A percentile compares a stretch with the other conserved stretches of the same genome.
Evolutionary conservation across 495 filamentous ascomycete genomes (phyloP).

Genomic region (Penicillium soppii): DNA sequence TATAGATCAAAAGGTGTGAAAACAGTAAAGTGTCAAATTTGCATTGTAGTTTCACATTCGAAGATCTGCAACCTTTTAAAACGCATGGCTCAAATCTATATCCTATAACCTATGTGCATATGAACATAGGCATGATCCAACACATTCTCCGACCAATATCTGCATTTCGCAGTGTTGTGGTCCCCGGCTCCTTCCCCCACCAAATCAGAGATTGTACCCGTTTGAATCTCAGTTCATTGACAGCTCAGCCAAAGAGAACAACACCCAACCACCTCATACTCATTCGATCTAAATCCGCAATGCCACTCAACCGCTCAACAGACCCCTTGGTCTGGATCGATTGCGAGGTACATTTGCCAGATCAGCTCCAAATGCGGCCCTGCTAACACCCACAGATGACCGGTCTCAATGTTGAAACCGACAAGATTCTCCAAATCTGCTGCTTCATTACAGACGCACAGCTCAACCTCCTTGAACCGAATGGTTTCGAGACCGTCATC

Average conservation of each 20-base stretch:
- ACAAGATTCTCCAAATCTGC: slow-evolving; percentile 88
- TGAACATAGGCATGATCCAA: slow-evolving; percentile 3
- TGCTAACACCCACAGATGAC: slow-evolving; percentile 72
- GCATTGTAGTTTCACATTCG: too few relatives aligned
- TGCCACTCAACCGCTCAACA: slow-evolving; percentile 48
- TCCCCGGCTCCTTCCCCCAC: slow-evolving; percentile 25
- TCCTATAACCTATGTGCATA: neutral
- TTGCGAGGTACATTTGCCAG: slow-evolving; percentile 68
- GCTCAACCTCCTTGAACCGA: slow-evolving; percentile 70
- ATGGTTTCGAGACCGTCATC: slow-evolving; percentile 78
- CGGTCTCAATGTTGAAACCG: slow-evolving; percentile 73
- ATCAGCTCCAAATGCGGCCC: neutral
- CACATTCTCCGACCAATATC: neutral
- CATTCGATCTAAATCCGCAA: slow-evolving; percentile 17
- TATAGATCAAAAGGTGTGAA: too few relatives aligned
- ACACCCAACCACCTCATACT: neutral
- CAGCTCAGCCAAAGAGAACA: too few relatives aligned
- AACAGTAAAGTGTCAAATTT: too few relatives aligned
- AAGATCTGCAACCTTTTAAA: too few relatives aligned
- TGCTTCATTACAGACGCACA: slow-evolving; percentile 86
- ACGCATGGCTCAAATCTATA: neutral
- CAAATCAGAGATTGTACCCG: slow-evolving; percentile 17
- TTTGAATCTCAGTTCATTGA: slow-evolving; percentile 1
- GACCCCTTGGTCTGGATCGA: slow-evolving; percentile 84
- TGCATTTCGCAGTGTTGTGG: slow-evolving; percentile 3